These are phyloP conservation scores for Gonapodya prolifera DNA, from an alignment of 192 early-diverging fungal genomes.

Conservation along the genomic window DNA sequence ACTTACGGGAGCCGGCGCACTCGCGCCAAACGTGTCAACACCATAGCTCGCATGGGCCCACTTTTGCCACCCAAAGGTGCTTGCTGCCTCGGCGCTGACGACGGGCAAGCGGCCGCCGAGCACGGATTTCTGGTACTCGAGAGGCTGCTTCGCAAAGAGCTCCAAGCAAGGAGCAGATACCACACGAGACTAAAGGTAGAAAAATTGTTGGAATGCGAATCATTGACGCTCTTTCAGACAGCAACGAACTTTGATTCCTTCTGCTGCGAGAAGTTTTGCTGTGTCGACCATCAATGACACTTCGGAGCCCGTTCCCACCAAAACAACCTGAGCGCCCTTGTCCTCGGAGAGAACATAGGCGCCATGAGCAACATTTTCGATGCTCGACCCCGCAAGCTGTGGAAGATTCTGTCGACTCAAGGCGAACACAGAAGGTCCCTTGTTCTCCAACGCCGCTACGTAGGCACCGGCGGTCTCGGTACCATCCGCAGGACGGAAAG, in stretches of 20 bases:
- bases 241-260: conserved; percentile 8
- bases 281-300: conserved; percentile 76
- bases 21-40: conserved; percentile 79
- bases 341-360: conserved; percentile 32
- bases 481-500: conserved; percentile 86
- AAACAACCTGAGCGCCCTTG: conserved; percentile 37
- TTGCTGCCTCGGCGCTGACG: conserved; percentile 78
- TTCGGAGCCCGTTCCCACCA: conserved; percentile 88
- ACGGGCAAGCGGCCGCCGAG: conserved; percentile 65
- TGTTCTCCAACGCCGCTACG: conserved; percentile 61
- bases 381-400: conserved; percentile 46
- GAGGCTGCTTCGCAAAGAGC: conserved; percentile 71
- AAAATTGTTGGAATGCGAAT: neutral
- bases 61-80: conserved; percentile 81
- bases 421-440: conserved; percentile 69
- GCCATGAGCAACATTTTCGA: conserved; percentile 33
- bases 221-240: neutral
- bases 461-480: conserved; percentile 82
- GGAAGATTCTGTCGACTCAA: conserved; percentile 92
- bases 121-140: conserved; percentile 72
- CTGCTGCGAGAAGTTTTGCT: conserved; percentile 52
- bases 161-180: conserved; percentile 91
- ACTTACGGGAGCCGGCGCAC: conserved; percentile 50
- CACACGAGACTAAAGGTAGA: conserved; percentile 68
- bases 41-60: conserved; percentile 81